Conservation (phyloP, 2,329 filamentous ascomycete genomes). For the Neofusicoccum kwambonambiense region DNA sequence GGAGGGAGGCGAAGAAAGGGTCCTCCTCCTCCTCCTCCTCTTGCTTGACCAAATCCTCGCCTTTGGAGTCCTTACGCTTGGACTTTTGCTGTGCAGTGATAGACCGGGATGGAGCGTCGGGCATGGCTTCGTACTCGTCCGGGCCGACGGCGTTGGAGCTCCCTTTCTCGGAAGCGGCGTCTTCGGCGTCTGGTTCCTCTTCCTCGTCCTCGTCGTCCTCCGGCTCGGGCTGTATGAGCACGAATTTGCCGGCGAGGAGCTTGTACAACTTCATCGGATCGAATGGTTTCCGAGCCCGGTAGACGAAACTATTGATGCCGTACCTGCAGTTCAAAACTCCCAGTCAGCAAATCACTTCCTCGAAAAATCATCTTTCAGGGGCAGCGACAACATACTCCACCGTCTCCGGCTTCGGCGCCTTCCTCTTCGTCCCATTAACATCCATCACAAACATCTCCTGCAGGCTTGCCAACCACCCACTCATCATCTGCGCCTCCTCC, state of each 20-base stretch:
- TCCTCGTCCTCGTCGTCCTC: conserved; percentile 33
- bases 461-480: conserved; percentile 69
- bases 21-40: conserved; percentile 29
- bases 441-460: conserved; percentile 66
- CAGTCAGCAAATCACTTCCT: not conserved
- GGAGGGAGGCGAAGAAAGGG: conserved; percentile 13
- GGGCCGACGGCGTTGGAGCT: not conserved
- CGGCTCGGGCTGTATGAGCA: conserved; percentile 40
- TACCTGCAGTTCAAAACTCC: conserved; percentile 44
- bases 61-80: conserved; percentile 6
- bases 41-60: conserved; percentile 25
- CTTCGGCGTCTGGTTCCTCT: conserved; percentile 25
- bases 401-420: conserved; percentile 68
- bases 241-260: conserved; percentile 44
- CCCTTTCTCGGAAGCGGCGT: conserved; percentile 17
- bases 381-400: conserved; percentile 52
- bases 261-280: conserved; percentile 42
- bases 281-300: conserved; percentile 53
- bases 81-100: not conserved
- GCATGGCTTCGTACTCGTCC: conserved; percentile 23
- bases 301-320: conserved; percentile 70
- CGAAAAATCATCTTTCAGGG: not conserved
- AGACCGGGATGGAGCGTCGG: not conserved
- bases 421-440: conserved; percentile 53
- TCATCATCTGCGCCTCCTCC: conserved; percentile 61